Evolutionary conservation across 2,329 filamentous ascomycete species (phyloP), one percentile per base, ranked within the genome.

Genomic region (Chaetomiaceae sp.): DNA sequence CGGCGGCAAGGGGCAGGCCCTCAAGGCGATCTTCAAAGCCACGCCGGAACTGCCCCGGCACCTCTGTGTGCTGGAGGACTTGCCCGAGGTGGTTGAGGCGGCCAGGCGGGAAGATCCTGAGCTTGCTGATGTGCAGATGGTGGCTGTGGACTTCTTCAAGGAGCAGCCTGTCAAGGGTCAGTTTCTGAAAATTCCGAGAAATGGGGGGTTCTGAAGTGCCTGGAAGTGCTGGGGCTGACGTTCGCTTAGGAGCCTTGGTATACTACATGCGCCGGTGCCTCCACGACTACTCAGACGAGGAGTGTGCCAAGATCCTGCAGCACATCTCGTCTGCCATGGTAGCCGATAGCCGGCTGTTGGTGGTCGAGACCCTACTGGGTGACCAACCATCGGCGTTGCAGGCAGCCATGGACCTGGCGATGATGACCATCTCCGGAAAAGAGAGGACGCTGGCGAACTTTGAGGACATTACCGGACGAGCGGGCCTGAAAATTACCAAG

Each of bases 211-310:
- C 26, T 6, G 6, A 11, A 27, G 26, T 27, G 26, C n/a, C n/a
- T n/a, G n/a, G n/a, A n/a, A 27, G 26, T 27, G 27, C 10, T 9
- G 29, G 27, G 19, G 36, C 35, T 35, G n/a, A 17, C 33, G 30
- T 19, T 14, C 29, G 37, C 18, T 3, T 18, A 66, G 65, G 60
- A 4, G 66, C 67, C 14, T 46, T 62, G 19, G 51, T 66, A 11
- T 69, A 69, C 53, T 63, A 58, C 54, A 63, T 65, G 45, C 59
- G 58, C 41, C 61, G 63, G 6, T 63, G 62, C 35, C 59, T 69
- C 1, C 67, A 69, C 47, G 62, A 69, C 45, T 69, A 66, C 47
- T 51, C 59, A 18, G 65, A 68, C 42, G 55, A 59, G 2, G 58
- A 59, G 12, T 60, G 56, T 20, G 57, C 61, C 1, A 41, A 53